Conservation (phyloP, 352 stramenopile genomes). For the Albugo laibachii region DNA sequence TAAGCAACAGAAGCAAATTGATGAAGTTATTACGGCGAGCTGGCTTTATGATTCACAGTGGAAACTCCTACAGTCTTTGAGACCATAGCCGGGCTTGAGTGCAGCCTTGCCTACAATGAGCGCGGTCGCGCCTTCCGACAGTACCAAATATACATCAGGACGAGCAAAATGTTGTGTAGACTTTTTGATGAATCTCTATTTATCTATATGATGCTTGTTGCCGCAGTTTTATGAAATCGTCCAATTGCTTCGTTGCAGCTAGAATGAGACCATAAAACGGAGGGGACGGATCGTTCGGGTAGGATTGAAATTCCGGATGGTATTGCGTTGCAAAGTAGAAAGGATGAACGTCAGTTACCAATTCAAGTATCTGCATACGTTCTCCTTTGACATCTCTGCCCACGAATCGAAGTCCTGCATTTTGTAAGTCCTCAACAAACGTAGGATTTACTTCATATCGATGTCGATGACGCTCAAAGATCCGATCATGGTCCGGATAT, state of each 20-base stretch:
- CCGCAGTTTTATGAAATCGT: constrained; percentile 26
- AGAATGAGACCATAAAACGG: constrained; percentile 95
- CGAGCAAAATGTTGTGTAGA: no score
- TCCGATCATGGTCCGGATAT: constrained; percentile 72
- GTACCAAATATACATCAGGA: no score
- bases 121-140: no score
- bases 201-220: neutral
- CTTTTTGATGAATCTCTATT: no score
- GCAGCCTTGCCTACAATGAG: no score
- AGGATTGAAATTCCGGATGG: constrained; percentile 97
- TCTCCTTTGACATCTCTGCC: constrained; percentile 92
- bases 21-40: no score
- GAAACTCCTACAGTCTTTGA: no score
- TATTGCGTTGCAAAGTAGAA: constrained; percentile 99
- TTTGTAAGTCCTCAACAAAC: constrained; percentile 77
- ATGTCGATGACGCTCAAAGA: constrained; percentile 96
- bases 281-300: constrained; percentile 90
- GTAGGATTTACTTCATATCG: constrained; percentile 99
- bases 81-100: no score
- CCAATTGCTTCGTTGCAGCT: constrained; percentile 64
- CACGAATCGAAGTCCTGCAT: constrained; percentile 91
- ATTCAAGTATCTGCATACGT: constrained; percentile 98
- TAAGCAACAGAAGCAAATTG: no score
- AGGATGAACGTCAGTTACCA: constrained; percentile 88
- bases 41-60: no score